phyloP scores from a whole-genome alignment of 768 basidiomycete species.

The Boletellus ananas region DNA sequence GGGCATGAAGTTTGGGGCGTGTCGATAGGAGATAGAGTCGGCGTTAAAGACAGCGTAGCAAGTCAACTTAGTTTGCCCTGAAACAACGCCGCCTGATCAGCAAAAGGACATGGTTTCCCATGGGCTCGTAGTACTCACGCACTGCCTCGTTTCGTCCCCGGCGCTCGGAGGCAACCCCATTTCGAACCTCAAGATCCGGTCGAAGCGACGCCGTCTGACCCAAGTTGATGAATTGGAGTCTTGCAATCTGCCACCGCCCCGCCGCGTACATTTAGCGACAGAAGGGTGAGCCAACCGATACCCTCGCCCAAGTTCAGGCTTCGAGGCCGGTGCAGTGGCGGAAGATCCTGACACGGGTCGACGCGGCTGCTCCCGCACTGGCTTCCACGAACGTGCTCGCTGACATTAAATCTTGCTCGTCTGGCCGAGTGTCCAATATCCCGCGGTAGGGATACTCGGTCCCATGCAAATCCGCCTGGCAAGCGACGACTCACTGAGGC shows the following conservation, averaged over 20 bases:
- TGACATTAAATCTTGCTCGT: too few relatives aligned
- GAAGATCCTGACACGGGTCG: too few relatives aligned
- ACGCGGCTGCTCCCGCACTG: too few relatives aligned
- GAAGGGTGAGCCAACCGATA: too few relatives aligned
- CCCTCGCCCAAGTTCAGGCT: too few relatives aligned
- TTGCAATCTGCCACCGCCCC: background rate
- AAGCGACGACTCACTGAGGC: too few relatives aligned
- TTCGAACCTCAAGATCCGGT: background rate
- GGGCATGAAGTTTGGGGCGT: background rate
- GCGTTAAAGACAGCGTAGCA: background rate
- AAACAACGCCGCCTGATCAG: background rate
- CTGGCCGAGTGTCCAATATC: too few relatives aligned
- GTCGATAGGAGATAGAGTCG: background rate
- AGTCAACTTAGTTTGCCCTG: background rate
- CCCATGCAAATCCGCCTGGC: too few relatives aligned
- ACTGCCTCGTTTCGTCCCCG: background rate
- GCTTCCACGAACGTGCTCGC: too few relatives aligned
- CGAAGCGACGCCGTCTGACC: background rate
- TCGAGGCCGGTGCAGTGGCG: too few relatives aligned
- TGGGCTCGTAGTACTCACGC: background rate
- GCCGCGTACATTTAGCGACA: too few relatives aligned
- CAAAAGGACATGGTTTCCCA: background rate
- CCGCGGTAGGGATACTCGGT: too few relatives aligned
- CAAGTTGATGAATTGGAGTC: background rate
- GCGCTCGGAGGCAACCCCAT: background rate